Evolutionary conservation across 2,329 filamentous ascomycete genomes (phyloP), one percentile per base, ranked within the genome.

Genomic region (Claviceps maximensis): DNA sequence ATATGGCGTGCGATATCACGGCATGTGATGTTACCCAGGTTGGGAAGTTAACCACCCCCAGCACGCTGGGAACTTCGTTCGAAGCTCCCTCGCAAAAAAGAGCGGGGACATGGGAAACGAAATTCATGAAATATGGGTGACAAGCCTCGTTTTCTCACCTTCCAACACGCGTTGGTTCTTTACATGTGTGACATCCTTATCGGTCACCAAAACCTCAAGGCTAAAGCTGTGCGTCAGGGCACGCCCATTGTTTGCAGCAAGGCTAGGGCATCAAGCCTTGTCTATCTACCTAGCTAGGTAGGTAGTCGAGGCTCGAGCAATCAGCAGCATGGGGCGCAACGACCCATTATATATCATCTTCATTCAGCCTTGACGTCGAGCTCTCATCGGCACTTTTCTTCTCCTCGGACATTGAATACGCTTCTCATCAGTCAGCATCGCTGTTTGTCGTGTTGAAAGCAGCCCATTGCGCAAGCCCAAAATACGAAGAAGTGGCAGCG

Each of bases 151-250:
- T 25, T 50, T 48, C 51, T 47, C 50, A 44, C 41, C 44, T 49
- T 21, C 42, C 17, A 25, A 47, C 25, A 19, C 41, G 46, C 49
- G 46, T 54, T 27, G 29, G 56, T 55, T 57, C 53, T 55, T 57
- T 44, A 27, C 56, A 56, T 58, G 56, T 54, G 56, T 56, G 53
- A 56, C 54, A 53, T 56, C 2, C 52, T 50, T 49, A 47, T 47
- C 53, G 47, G 53, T 55, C 53, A 42, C 44, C 17, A 41, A 48
- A 33, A 36, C 5, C 13, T 49, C 19, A 15, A 48, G 45, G 36
- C 50, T 21, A 40, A 42, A 31, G 10, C 41, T 40, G 49, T 54
- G 50, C 33, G 40, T 50, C 46, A n/a, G 27, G 40, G 19, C 31
- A 44, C 47, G 21, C 29, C 17, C 13, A 2, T 41, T 36, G 31